Percentiles rank a stretch among this genome's conserved stretches.
These are phyloP conservation scores for Abrus precatorius DNA, from an alignment of 306 rosid species.

Conservation along the genomic window DNA sequence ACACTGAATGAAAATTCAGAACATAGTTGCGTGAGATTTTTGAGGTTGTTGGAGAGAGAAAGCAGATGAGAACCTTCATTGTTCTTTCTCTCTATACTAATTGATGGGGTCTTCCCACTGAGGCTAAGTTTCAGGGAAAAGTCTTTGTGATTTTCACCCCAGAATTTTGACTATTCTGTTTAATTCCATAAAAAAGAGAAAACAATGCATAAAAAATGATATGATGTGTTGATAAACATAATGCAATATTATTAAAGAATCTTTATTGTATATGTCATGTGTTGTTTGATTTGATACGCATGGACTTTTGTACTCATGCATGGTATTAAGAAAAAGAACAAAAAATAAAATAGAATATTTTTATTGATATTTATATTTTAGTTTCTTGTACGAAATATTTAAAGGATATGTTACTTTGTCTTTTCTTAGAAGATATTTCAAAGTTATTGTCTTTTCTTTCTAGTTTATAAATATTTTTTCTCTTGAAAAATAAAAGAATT, in stretches of 20 bases:
- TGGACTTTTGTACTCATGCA: background rate
- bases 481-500: no score
- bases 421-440: background rate
- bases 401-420: background rate
- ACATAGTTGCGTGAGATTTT: slow-evolving; percentile 16
- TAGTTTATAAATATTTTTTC: background rate
- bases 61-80: background rate
- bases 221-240: background rate
- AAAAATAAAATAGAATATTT: background rate
- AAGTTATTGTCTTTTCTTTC: background rate
- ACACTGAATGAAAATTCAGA: slow-evolving; percentile 33
- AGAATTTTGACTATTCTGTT: slow-evolving; percentile 10
- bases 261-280: background rate
- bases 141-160: background rate
- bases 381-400: background rate
- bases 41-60: slow-evolving; percentile 35
- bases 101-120: background rate
- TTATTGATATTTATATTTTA: background rate
- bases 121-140: background rate
- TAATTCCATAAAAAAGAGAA: background rate
- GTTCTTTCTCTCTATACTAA: background rate
- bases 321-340: background rate
- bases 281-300: background rate
- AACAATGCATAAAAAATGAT: background rate
- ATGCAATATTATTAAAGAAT: background rate